Evolutionary conservation across 2,329 filamentous ascomycete genomes (phyloP), one percentile per base, ranked within the genome.

Genomic region (Fusarium abutilonis): DNA sequence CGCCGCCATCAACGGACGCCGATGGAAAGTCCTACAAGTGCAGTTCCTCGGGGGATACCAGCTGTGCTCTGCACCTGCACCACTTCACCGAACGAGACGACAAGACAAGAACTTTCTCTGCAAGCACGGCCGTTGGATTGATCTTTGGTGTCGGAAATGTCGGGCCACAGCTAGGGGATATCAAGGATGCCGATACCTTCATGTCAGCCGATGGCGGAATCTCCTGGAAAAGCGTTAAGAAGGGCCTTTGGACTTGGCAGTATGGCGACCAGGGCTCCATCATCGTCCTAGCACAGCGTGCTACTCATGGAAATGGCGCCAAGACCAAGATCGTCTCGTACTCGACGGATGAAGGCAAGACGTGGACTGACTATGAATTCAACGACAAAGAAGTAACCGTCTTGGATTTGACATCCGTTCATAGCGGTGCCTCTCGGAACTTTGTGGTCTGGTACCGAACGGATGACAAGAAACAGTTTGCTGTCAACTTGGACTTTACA

Each of bases 231-330:
- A 86, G 88, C 56, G 87, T 94, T 60, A 94, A 91, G 78, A 93
- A 96, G 76, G 96, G 95, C 6, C 85, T 84, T 32, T 97, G 93
- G 82, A 89, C 90, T 71, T 99, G 93, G 92, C 92, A 96, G 71
- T 97, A 92, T 73, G 96, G 95, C 56, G 96, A 99, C 70, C 92
- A 97, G 74, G 95, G 95, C 26, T 95, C 92, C 6, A 89, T 98
- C 69, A 87, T 98, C 60, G 92, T 96, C 38, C 89, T 99, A 44
- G 93, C 94, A 19, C 86, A 90, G 71, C 87, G 92, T 54, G 82
- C 84, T 13, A 83, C 83, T 48, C 82, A 86, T 47, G 92, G 90
- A 5, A 89, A 89, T 63, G 77, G 81, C 1, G 79, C 93, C 48
- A 86, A 85, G 72, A 91, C 89, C 3, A 86, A 91, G 49, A 78